Base-by-base conservation (phyloP, 148 eudicot genomes). In the Nyssa sinensis region DNA sequence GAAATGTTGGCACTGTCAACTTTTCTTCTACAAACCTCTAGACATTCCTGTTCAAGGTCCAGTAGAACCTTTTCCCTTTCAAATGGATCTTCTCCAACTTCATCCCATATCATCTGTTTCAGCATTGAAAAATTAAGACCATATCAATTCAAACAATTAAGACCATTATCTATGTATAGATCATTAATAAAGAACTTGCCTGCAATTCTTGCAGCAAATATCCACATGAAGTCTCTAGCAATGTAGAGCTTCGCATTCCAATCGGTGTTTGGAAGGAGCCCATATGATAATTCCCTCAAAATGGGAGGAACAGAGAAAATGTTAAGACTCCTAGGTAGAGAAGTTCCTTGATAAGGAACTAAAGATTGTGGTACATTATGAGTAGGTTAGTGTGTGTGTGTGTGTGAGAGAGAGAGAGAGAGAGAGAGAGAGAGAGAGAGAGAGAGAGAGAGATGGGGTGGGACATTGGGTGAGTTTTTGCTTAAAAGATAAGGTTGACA, bases 101-200 rank as follows among this genome's bases (percentile, higher is more conserved):
- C 97, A 83, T 94, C 94, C 98, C 98, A 94, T 85, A 94, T 94
- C 84, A 87, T 89, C 98, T 92, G 91, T 76, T 74, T 65, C 55
- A 24, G 37, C 3, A 14, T 60, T 32, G 25, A 21, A 25, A n/a
- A n/a, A n/a, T n/a, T n/a, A n/a, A 12, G 37, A 7, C 1, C 9
- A 17, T 21, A 65, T 25, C 9, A 29, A 33, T 64, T 51, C 19
- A 13, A 71, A 53, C 28, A 64, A 41, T 30, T 32, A 12, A 51
- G 32, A 5, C 33, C 32, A 37, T 11, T 33, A 24, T 71, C n/a
- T 53, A 67, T 17, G 7, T 39, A 9, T 53, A 51, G 12, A 41
- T 67, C 4, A 14, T 57, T 7, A 55, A 1, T 73, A 53, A n/a
- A n/a, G n/a, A 44, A 86, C 88, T 78, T 86, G 81, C 98, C 98